Evolutionary conservation across 495 filamentous ascomycete species (phyloP), one percentile per base, ranked within the genome.

Genomic region (Podospora bellae-mahoneyi): DNA sequence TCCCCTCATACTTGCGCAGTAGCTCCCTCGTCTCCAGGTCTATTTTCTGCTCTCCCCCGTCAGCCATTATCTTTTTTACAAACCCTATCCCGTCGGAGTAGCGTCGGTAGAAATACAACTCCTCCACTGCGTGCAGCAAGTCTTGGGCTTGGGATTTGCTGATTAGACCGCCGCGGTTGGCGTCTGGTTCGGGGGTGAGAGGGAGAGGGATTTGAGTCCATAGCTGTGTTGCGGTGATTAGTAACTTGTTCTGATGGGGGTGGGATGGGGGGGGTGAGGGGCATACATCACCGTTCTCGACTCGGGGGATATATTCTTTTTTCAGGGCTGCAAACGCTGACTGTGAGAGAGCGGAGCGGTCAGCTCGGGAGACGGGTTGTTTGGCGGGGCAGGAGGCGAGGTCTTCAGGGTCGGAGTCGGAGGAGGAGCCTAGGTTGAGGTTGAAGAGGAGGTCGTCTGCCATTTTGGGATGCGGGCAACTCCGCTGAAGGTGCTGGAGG

Each of bases 61-160:
- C 76, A 6, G 71, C 69, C 10, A 84, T 65, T 5, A 80, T 71
- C 0, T 64, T 53, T 6, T 68, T 57, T 3, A 80, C 64, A 15
- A 86, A 77, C 5, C 64, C 34, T 15, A 77, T 74, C 0, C 79
- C 84, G 64, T 84, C 80, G 18, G 75, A 67, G 57, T 82, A 87
- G 15, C 81, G 75, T 1, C 77, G 72, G 54, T 81, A 83, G 72
- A 85, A 87, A 54, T 86, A 87, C 10, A 87, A 73, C 69, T 87
- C 84, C 69, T 87, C 85, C 2, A 83, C 84, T 0, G 84, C 83
- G 71, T 87, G 84, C 13, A 85, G 64, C 19, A 87, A 70, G 5
- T 78, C 76, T 65, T 86, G 83, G 1, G 76, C 77, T 2, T 80
- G 76, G 16, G 80, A 77, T 48, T 84, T 84, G 23, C 73, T 64